Percentiles rank a stretch among this genome's conserved stretches.
Evolutionary conservation across 2,329 filamentous ascomycete species (phyloP).

Genomic region (Aureobasidium uvarum): DNA sequence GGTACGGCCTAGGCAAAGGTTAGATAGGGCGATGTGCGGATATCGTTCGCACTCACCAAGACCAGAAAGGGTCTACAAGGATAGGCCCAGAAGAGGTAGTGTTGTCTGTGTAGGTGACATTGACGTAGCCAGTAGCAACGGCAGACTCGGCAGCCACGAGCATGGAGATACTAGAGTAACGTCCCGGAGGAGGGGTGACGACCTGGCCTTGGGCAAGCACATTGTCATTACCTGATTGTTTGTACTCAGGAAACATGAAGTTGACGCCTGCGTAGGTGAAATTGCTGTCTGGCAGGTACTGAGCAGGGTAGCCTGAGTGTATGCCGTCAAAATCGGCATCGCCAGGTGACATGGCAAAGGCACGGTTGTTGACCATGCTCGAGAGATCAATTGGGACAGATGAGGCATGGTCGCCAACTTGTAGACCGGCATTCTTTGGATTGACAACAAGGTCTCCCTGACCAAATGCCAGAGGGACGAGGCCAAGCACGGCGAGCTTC

Average conservation of each 20-base stretch:
- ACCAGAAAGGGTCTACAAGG: slow-evolving; percentile 42
- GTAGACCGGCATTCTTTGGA: slow-evolving; percentile 34
- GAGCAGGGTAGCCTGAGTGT: slow-evolving; percentile 42
- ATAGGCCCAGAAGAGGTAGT: slow-evolving; percentile 38
- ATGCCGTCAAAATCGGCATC: slow-evolving; percentile 42
- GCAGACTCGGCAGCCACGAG: slow-evolving; percentile 44
- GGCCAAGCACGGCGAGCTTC: slow-evolving; percentile 25
- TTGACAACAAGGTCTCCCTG: slow-evolving; percentile 35
- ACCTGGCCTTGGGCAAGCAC: slow-evolving; percentile 41
- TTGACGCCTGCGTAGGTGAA: slow-evolving; percentile 42
- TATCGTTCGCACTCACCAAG: slow-evolving; percentile 32
- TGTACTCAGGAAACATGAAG: slow-evolving; percentile 42
- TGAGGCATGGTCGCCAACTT: slow-evolving; percentile 26
- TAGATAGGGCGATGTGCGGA: not conserved
- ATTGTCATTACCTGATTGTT: slow-evolving; percentile 42
- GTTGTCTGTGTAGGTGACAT: slow-evolving; percentile 42
- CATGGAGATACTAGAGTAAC: slow-evolving; percentile 44
- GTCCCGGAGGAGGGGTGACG: slow-evolving; percentile 36
- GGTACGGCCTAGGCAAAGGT: slow-evolving; percentile 36
- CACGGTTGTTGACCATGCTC: slow-evolving; percentile 39
- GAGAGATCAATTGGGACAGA: slow-evolving; percentile 35
- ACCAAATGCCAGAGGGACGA: slow-evolving; percentile 28
- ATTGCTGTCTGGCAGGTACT: slow-evolving; percentile 38
- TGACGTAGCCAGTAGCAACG: slow-evolving; percentile 42
- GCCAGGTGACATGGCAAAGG: slow-evolving; percentile 39